Base-by-base conservation (phyloP, 352 stramenopile genomes). In the Lagenidium giganteum region DNA sequence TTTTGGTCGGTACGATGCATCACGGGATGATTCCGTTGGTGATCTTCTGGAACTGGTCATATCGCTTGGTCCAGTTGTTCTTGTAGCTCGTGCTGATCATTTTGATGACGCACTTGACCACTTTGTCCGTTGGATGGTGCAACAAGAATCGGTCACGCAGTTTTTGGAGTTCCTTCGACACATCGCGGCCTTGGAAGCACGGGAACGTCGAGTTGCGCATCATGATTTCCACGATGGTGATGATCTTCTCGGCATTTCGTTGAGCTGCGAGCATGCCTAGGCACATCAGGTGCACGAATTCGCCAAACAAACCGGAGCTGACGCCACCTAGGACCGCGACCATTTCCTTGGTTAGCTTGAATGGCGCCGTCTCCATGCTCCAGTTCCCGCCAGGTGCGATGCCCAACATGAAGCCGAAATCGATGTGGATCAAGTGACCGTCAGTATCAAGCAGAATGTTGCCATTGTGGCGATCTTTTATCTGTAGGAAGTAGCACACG, bases 351-450 rank as follows among this genome's bases (percentile, higher is more conserved):
- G 86, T 98, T 11, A 98, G 70, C 59, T 98, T 98, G 66, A 98
- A 98, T 1, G 95, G 89, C 18, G 95, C 93, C 33, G 70, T 75
- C 72, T 98, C 95, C 25, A 96, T 78, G 50, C 77, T 95, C 58
- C 96, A 96, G 27, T 92, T 84, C 25, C 90, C 91, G 24, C 96
- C 92, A 23, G 95, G 95, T 17, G 85, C 89, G 43, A 97, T 95
- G 18, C 92, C 94, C 4, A 98, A 73, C 30, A 98, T 82, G 54
- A 97, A 98, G 5, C 95, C 95, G 64, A 98, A 98, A 67, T 98
- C 95, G 44, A 98, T 98, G 73, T 98, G 95, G 28, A 97, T 80
- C 22, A 98, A 49, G 44, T 96, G 79, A 0, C 91, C 92, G 33
- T 88, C 44, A 16, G 55, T 74, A 54, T 98, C 88, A 24, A 98